Evolutionary conservation across 805 yeast genomes (phyloP).

Genomic region (Wickerhamiella parazyma): DNA sequence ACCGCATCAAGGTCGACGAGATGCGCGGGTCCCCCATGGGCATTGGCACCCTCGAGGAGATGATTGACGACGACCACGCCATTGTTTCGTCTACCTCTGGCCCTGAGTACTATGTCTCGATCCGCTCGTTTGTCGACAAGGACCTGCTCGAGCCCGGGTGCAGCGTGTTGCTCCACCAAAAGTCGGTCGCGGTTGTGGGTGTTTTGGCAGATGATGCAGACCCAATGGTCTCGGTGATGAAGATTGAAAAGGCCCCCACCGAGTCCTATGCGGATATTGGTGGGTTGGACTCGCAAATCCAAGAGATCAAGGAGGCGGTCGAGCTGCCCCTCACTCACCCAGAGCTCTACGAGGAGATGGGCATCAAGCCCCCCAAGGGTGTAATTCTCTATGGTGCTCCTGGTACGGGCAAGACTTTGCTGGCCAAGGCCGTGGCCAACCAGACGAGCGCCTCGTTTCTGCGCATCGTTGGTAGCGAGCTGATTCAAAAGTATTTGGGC

Average conservation of each 20-base stretch:
- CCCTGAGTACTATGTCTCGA: constrained; percentile 93
- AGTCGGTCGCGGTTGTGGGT: constrained; percentile 92
- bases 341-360: constrained; percentile 95
- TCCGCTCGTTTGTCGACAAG: constrained; percentile 91
- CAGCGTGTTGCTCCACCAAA: constrained; percentile 87
- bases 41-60: constrained; percentile 91
- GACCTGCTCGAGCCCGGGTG: constrained; percentile 94
- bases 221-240: constrained; percentile 96
- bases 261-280: constrained; percentile 96
- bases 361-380: constrained; percentile 96
- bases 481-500: constrained; percentile 92
- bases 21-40: constrained; percentile 94
- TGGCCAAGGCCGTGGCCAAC: constrained; percentile 97
- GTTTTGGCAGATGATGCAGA: constrained; percentile 97
- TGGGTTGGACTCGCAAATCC: constrained; percentile 89
- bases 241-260: constrained; percentile 92
- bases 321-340: constrained; percentile 95
- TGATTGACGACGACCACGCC: constrained; percentile 97
- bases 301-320: constrained; percentile 94
- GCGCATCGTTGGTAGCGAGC: constrained; percentile 92
- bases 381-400: constrained; percentile 95
- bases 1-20: constrained; percentile 87
- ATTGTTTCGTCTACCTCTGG: constrained; percentile 93
- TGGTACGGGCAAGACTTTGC: constrained; percentile 90
- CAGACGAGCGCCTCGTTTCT: constrained; percentile 93